A percentile compares a stretch with the other conserved stretches of the same genome.
Conservation (phyloP, 225 moss, liverwort and hornwort species). For the Thuidium tamariscinum region DNA sequence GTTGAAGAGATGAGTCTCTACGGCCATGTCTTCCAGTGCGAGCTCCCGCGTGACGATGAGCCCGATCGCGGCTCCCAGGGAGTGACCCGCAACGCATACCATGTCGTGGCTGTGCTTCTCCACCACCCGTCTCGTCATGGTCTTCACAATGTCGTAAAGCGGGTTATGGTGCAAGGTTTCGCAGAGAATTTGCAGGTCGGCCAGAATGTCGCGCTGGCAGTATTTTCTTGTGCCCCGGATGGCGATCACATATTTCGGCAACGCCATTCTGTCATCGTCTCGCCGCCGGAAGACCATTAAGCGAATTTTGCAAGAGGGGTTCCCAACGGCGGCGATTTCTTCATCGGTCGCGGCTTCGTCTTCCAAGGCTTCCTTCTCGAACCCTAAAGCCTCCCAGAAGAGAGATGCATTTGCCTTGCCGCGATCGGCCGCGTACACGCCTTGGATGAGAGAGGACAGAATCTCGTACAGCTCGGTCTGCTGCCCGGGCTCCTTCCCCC, state of each 20-base stretch:
- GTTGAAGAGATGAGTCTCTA: slow-evolving; percentile 28
- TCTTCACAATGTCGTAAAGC: slow-evolving; percentile 1
- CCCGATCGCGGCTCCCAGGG: slow-evolving; percentile 13
- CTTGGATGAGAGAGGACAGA: slow-evolving; percentile 5
- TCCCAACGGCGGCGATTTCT: slow-evolving; percentile 10
- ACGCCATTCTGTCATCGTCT: background rate
- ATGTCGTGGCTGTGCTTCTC: slow-evolving; percentile 4
- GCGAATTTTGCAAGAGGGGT: slow-evolving; percentile 2
- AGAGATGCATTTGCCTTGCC: background rate
- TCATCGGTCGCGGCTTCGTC: slow-evolving; percentile 2
- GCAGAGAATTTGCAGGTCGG: slow-evolving; percentile 1
- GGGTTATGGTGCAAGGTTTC: slow-evolving; percentile 14
- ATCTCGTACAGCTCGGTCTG: slow-evolving; percentile 1
- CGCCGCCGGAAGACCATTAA: background rate
- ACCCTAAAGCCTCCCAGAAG: background rate
- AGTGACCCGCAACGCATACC: slow-evolving; percentile 20
- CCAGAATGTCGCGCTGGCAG: slow-evolving; percentile 10
- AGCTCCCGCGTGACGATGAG: slow-evolving; percentile 24
- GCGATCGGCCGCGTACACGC: slow-evolving; percentile 11
- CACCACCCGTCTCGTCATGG: slow-evolving; percentile 8
- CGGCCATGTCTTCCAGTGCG: slow-evolving; percentile 4
- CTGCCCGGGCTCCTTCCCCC: background rate
- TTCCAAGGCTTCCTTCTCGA: background rate
- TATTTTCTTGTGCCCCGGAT: slow-evolving; percentile 13
- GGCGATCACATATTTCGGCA: slow-evolving; percentile 7